Evolutionary conservation across 2,329 filamentous ascomycete genomes (phyloP).

Genomic region (Cytospora piceae): DNA sequence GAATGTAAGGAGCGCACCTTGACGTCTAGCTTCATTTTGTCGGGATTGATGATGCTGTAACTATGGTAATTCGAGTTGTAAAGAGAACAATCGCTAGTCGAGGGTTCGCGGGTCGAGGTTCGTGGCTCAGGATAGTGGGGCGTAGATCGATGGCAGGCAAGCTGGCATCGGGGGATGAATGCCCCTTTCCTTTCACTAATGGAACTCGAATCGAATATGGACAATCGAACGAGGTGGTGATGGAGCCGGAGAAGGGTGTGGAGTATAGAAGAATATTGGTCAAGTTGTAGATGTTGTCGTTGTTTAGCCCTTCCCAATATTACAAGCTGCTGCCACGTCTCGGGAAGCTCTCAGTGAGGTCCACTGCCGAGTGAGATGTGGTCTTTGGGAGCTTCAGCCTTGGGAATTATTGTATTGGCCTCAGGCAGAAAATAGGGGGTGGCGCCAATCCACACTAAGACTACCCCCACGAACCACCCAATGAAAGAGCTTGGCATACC

Average conservation of each 20-base stretch:
- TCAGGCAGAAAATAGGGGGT: slow-evolving; percentile 22
- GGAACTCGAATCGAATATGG: not conserved
- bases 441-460: too few relatives aligned
- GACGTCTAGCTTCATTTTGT: slow-evolving; percentile 38
- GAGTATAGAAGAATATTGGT: slow-evolving; percentile 10
- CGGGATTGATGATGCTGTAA: slow-evolving; percentile 12
- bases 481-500: not conserved
- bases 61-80: not conserved
- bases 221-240: not conserved
- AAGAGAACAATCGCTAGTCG: slow-evolving; percentile 13
- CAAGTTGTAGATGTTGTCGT: slow-evolving; percentile 10
- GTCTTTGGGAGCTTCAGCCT: slow-evolving; percentile 30
- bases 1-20: slow-evolving; percentile 24
- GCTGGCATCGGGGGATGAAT: slow-evolving; percentile 17
- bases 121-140: slow-evolving; percentile 22
- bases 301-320: slow-evolving; percentile 13
- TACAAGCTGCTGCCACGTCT: slow-evolving; percentile 25
- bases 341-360: slow-evolving; percentile 19
- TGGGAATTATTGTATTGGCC: slow-evolving; percentile 5
- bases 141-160: slow-evolving; percentile 17
- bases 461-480: not conserved
- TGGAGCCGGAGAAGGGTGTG: not conserved
- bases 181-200: slow-evolving; percentile 7
- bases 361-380: slow-evolving; percentile 29
- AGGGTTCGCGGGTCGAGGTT: not conserved